phyloP scores from a whole-genome alignment of 305 asterid species.

The Solanum hybrid region DNA sequence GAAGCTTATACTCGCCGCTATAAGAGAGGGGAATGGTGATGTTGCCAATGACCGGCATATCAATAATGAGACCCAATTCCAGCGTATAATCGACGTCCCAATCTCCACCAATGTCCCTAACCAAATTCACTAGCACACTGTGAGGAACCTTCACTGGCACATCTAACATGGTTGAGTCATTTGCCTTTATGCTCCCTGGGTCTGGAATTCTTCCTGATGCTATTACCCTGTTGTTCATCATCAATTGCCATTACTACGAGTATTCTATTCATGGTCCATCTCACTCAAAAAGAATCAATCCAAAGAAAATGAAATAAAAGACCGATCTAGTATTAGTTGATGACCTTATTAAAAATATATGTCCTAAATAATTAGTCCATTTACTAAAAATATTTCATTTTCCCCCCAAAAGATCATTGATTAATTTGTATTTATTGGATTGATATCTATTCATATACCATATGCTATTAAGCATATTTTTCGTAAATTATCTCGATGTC shows the following conservation, averaged over 20 bases:
- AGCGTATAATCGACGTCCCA: constrained; percentile 65
- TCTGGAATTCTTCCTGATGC: constrained; percentile 60
- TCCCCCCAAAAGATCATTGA: neutral
- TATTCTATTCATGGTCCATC: neutral
- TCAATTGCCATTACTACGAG: neutral
- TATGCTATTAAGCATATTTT: neutral
- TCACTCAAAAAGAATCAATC: neutral
- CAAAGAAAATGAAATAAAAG: neutral
- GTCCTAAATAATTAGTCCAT: neutral
- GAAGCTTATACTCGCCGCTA: constrained; percentile 76
- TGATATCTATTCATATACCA: neutral
- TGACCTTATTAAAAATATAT: neutral
- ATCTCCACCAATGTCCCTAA: constrained; percentile 56
- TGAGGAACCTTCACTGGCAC: constrained; percentile 59
- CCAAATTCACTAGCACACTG: constrained; percentile 46
- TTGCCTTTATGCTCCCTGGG: constrained; percentile 66
- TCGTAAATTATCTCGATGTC: neutral
- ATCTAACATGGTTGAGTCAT: constrained; percentile 41
- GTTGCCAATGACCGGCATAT: constrained; percentile 61
- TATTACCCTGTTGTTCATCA: constrained; percentile 15
- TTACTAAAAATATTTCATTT: neutral
- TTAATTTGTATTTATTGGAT: neutral
- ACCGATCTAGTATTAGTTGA: neutral
- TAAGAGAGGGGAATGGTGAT: constrained; percentile 48
- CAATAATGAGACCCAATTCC: constrained; percentile 42